These are phyloP conservation scores for Aspergillus hancockii DNA, from an alignment of 495 filamentous ascomycete species.

Conservation along the genomic window DNA sequence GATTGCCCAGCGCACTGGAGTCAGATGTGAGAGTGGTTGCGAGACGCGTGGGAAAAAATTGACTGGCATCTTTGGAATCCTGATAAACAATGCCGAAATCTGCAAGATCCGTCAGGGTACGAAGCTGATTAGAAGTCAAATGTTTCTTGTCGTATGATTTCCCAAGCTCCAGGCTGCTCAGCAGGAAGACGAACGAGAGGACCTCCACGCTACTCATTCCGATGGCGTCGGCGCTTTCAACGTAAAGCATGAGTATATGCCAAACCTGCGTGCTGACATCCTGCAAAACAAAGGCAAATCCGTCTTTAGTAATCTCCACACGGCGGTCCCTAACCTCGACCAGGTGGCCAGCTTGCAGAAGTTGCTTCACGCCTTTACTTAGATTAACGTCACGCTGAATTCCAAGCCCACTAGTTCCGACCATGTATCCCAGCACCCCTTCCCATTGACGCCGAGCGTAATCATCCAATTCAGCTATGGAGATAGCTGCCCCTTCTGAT, in stretches of 20 bases:
- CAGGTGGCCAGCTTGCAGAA: slow-evolving; percentile 76
- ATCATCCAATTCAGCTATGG: slow-evolving; percentile 72
- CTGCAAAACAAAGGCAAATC: slow-evolving; percentile 92
- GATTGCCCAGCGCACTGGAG: slow-evolving; percentile 56
- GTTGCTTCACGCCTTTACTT: slow-evolving; percentile 76
- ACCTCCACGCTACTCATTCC: slow-evolving; percentile 88
- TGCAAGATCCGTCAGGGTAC: slow-evolving; percentile 79
- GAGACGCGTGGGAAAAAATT: slow-evolving; percentile 92
- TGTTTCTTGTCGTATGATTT: slow-evolving; percentile 80
- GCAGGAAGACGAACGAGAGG: slow-evolving; percentile 91
- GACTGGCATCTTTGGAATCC: slow-evolving; percentile 51
- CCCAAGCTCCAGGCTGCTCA: slow-evolving; percentile 91
- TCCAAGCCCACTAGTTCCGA: slow-evolving; percentile 63
- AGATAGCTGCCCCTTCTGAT: slow-evolving; percentile 57
- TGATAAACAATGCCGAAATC: slow-evolving; percentile 93
- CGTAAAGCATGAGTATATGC: slow-evolving; percentile 89
- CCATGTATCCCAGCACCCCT: slow-evolving; percentile 92
- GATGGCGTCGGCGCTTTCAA: slow-evolving; percentile 77
- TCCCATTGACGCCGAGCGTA: slow-evolving; percentile 93
- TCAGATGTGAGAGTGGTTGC: slow-evolving; percentile 94
- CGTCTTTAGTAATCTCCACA: slow-evolving; percentile 79
- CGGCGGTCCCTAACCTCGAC: slow-evolving; percentile 64
- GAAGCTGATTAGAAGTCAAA: slow-evolving; percentile 75
- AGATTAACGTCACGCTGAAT: slow-evolving; percentile 55
- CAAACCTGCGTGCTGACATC: slow-evolving; percentile 96